Evolutionary conservation across 495 filamentous ascomycete genomes (phyloP).

Genomic region (Durotheca rogersii): DNA sequence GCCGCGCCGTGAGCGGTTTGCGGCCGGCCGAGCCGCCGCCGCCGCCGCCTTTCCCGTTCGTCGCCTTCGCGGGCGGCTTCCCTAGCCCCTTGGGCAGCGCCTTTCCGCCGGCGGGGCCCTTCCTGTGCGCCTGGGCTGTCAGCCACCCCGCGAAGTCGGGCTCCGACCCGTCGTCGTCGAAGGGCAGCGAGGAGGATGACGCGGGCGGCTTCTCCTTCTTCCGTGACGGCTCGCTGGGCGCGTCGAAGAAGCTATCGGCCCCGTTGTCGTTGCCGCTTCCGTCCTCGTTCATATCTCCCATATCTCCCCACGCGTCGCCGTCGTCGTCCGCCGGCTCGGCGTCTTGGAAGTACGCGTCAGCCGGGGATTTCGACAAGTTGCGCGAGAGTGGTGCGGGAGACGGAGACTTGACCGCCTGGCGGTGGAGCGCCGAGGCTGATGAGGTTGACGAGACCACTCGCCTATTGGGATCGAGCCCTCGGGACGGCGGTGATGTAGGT

Average conservation of each 20-base stretch:
- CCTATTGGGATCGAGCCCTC: constrained; percentile 21
- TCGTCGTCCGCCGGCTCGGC: constrained; percentile 49
- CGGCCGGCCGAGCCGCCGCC: constrained; percentile 39
- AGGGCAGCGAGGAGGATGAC: constrained; percentile 55
- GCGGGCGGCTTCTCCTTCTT: too few species aligned
- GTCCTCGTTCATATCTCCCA: constrained; percentile 61
- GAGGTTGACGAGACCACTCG: constrained; percentile 39
- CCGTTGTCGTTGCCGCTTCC: constrained; percentile 57
- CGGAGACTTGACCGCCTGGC: constrained; percentile 54
- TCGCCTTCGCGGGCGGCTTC: constrained; percentile 48
- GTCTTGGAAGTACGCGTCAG: constrained; percentile 47
- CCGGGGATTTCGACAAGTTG: constrained; percentile 45
- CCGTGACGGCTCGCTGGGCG: constrained; percentile 36
- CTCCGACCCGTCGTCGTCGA: constrained; percentile 81
- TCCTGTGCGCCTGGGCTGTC: constrained; percentile 76
- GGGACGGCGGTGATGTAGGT: constrained; percentile 19
- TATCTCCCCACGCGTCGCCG: constrained; percentile 72
- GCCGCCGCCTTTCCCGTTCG: constrained; percentile 46
- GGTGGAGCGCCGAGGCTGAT: constrained; percentile 55
- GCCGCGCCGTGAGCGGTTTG: constrained; percentile 32
- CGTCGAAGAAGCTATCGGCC: constrained; percentile 47
- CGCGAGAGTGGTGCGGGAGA: constrained; percentile 43
- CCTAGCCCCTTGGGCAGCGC: constrained; percentile 74
- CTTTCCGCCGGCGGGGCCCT: constrained; percentile 55
- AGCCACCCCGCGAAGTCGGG: constrained; percentile 95